Base-by-base conservation (phyloP, 768 basidiomycete genomes). In the Pisolithus microcarpus region DNA sequence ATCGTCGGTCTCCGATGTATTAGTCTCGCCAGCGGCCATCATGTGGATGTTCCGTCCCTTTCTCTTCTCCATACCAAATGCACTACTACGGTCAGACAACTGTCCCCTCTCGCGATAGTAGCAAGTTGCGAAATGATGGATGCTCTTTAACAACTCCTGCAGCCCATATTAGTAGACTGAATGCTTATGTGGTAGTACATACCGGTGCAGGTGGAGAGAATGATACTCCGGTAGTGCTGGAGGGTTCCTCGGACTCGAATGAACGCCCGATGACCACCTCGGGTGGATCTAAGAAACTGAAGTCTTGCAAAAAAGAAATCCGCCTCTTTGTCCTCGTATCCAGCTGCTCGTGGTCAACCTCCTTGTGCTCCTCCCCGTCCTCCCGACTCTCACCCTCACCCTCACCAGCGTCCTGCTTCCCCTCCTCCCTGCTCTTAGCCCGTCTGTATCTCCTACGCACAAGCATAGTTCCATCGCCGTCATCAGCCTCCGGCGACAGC, bases 31-130 rank as follows among this genome's bases (percentile, higher is more conserved):
- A 44, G 55, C 48, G 26, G 57, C 50, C 11, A 66, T 44, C 10
- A 53, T 52, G 19, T 68, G 66, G 4, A 66, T 47, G 16, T 56
- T 68, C 15, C 47, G 53, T 49, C 62, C 67, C 46, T 56, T 60
- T 56, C 70, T 80, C 61, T 64, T 72, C 58, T 67, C 68, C 52
- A 61, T 67, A 11, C 80, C 75, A 52, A 70, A 77, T 38, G 75
- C 63, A 49, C 71, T 73, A 15, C 76, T 69, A 10, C 65, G 70
- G 53, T 87, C 75, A 18, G 72, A 65, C 2, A 88, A 64, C 54
- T 87, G 76, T 0, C 81, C 85, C 49, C 74, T 71, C 55, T 81
- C 80, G 19, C 70, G 69, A 56, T 88, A 91, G 61, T 84, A 83
- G 19, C 64, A 67, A 43, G 73, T 75, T 21, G 78, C 65, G 49